Base-by-base conservation (phyloP, 768 basidiomycete genomes). In the Amanita rimosa region DNA sequence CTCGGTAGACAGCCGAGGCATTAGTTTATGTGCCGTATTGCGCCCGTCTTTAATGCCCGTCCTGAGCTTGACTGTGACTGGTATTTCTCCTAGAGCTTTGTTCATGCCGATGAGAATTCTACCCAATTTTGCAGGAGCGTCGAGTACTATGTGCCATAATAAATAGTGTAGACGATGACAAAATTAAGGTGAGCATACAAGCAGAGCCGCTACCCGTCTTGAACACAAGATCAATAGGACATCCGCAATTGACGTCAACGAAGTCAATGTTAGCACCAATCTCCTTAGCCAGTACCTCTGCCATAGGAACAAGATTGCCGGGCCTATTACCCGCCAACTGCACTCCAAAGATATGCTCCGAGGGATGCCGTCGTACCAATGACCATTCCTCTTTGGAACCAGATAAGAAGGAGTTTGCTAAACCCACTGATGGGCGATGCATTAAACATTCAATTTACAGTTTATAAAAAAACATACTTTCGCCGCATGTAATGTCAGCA, bases 341-440 rank as follows among this genome's bases (percentile, higher is more conserved):
- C 2, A 97, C 77, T 24, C 96, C 96, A 59, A 97, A 99, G 6
- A 72, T 84, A 36, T 67, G 66, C 61, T 98, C 95, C 1, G 83
- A 84, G 0, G 90, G 86, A 58, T 97, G 94, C 29, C 92, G 73
- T 38, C 93, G 70, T 39, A 95, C 84, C 2, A 97, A 73, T 0
- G 91, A 92, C 92, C 93, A 98, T 65, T 99, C 95, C 58, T 92
- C 89, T 51, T 84, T 85, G 8, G 90, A 91, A 3, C 90, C 95
- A 8, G 73, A 66, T 17, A 96, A 74, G 62, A 98, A 89, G 2
- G 94, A 94, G 37, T 77, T 81, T 4, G 92, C 84, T n/a, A 99
- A 76, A 3, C 90, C 93, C 95, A 97, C 85, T 87, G 43, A 38
- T 46, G 43, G 33, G 35, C 11, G 16, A 19, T 33, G 31, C 17